Conservation (phyloP, 805 yeast species). For the Millerozyma miso region DNA sequence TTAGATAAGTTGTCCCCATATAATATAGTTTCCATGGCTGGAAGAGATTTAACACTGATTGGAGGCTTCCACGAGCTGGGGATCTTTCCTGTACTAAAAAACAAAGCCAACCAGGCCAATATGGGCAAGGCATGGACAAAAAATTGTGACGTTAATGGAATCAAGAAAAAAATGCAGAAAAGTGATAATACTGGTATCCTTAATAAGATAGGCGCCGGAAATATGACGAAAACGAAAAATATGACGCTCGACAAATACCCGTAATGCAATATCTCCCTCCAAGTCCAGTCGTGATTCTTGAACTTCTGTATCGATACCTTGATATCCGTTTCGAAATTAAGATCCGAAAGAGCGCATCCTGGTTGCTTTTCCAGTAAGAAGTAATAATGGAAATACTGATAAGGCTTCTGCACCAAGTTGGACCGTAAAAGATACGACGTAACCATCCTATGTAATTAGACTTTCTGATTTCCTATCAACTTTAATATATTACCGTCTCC, state of each 20-base stretch:
- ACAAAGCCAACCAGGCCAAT: slow-evolving; percentile 79
- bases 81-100: slow-evolving; percentile 71
- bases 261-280: slow-evolving; percentile 50
- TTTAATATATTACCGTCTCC: background rate
- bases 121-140: slow-evolving; percentile 81
- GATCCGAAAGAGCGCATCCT: slow-evolving; percentile 45
- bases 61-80: slow-evolving; percentile 77
- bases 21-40: slow-evolving; percentile 86
- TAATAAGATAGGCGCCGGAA: slow-evolving; percentile 50
- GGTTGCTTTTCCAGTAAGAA: slow-evolving; percentile 53
- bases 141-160: slow-evolving; percentile 82
- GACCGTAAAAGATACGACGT: slow-evolving; percentile 6
- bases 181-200: slow-evolving; percentile 39
- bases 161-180: slow-evolving; percentile 42
- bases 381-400: slow-evolving; percentile 43
- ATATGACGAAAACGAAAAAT: slow-evolving; percentile 52
- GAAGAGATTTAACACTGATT: slow-evolving; percentile 82
- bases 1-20: slow-evolving; percentile 89
- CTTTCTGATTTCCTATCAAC: background rate
- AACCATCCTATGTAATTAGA: slow-evolving; percentile 1
- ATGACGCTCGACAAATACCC: slow-evolving; percentile 49
- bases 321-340: slow-evolving; percentile 47
- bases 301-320: slow-evolving; percentile 37
- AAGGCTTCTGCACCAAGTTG: slow-evolving; percentile 32
- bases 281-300: slow-evolving; percentile 38